Conservation (phyloP, 2,329 filamentous ascomycete genomes). For the Grosmannia penicillata region DNA sequence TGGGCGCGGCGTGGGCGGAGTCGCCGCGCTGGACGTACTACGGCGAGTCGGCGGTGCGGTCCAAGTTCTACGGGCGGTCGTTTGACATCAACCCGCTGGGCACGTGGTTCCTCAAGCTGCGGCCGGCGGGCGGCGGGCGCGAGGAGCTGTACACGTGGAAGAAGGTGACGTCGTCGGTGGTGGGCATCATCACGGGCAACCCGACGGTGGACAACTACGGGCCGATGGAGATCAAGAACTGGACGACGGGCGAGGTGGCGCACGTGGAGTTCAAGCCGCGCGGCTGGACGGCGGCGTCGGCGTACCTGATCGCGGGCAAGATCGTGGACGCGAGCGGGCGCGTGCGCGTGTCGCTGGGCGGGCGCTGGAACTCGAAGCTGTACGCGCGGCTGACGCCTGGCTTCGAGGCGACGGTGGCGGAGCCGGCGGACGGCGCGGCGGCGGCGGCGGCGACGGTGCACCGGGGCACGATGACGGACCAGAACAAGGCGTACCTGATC, state of each 20-base stretch:
- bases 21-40: conserved; percentile 93
- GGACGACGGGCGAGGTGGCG: conserved; percentile 86
- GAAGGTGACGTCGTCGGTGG: conserved; percentile 94
- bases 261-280: conserved; percentile 84
- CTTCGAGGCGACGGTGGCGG: conserved; percentile 61
- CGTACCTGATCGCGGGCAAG: conserved; percentile 78
- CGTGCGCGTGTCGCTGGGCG: conserved; percentile 78
- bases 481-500: conserved; percentile 69
- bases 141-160: conserved; percentile 96
- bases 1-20: conserved; percentile 88
- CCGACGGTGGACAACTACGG: conserved; percentile 98
- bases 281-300: conserved; percentile 88
- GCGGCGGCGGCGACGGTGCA: conserved; percentile 16
- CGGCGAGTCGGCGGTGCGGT: conserved; percentile 88
- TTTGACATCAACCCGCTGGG: conserved; percentile 95
- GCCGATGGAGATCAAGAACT: conserved; percentile 93
- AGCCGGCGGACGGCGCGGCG: conserved; percentile 19
- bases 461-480: conserved; percentile 42
- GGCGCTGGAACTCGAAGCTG: conserved; percentile 93
- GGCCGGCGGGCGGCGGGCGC: conserved; percentile 56
- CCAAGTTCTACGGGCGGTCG: conserved; percentile 93
- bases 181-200: conserved; percentile 94
- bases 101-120: conserved; percentile 87
- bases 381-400: conserved; percentile 89
- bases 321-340: conserved; percentile 66